Evolutionary conservation across 306 rosid genomes (phyloP).

Genomic region (Herpetospermum pedunculosum): DNA sequence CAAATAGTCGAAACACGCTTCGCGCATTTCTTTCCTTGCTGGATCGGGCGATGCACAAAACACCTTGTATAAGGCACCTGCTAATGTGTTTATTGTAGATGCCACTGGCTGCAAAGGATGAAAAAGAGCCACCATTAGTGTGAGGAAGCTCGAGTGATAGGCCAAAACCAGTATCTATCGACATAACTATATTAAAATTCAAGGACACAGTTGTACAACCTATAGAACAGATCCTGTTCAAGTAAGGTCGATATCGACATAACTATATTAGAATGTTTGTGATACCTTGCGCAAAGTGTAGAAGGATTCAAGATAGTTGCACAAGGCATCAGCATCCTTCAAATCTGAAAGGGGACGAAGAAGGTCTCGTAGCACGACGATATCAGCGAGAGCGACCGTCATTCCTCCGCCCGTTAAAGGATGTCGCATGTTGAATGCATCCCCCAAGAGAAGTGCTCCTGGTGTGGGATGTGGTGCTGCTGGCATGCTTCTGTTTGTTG

Average conservation of each 20-base stretch:
- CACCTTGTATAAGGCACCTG: slow-evolving; percentile 17
- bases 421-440: slow-evolving; percentile 26
- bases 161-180: not conserved
- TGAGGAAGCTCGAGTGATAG: not conserved
- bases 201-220: too few relatives aligned
- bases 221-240: too few relatives aligned
- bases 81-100: slow-evolving; percentile 51
- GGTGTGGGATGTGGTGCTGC: slow-evolving; percentile 19
- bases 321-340: slow-evolving; percentile 35
- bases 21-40: slow-evolving; percentile 45
- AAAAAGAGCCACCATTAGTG: not conserved
- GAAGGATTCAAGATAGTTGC: slow-evolving; percentile 46
- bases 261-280: not conserved
- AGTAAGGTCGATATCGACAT: too few relatives aligned
- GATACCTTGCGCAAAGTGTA: slow-evolving; percentile 41
- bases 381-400: slow-evolving; percentile 36
- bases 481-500: slow-evolving; percentile 20
- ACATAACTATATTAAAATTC: not conserved
- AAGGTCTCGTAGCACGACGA: slow-evolving; percentile 29
- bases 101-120: slow-evolving; percentile 48
- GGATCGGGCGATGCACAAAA: slow-evolving; percentile 49
- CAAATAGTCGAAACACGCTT: slow-evolving; percentile 50
- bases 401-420: slow-evolving; percentile 24
- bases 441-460: slow-evolving; percentile 22
- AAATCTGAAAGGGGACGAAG: slow-evolving; percentile 38